Evolutionary conservation across 1,284 basidiomycete genomes (phyloP).

Genomic region (Tetrapyrgos nigripes): DNA sequence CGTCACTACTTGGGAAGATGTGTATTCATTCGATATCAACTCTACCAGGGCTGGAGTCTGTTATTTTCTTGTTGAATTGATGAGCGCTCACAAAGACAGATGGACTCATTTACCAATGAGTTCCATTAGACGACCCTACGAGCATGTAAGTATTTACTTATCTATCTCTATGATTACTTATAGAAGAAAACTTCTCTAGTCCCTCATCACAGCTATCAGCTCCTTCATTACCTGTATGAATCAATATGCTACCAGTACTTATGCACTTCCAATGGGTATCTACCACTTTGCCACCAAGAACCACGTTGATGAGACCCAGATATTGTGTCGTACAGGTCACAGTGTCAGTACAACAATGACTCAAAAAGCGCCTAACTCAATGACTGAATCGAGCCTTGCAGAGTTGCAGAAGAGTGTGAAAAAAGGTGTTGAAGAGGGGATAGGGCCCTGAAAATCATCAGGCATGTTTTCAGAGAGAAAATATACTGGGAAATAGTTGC

Average conservation of each 20-base stretch:
- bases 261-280: background rate
- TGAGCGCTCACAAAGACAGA: background rate
- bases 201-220: background rate
- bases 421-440: too few species aligned
- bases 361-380: background rate
- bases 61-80: background rate
- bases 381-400: too few species aligned
- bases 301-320: background rate
- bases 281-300: background rate
- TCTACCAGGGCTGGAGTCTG: background rate
- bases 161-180: background rate
- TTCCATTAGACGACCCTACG: background rate
- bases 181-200: background rate
- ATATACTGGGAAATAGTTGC: slow-evolving; percentile 14
- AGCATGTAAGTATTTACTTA: background rate
- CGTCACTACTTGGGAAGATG: background rate
- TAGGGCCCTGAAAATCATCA: too few species aligned
- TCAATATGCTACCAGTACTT: background rate
- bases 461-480: too few species aligned
- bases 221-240: background rate
- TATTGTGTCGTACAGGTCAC: background rate
- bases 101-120: background rate
- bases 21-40: background rate
- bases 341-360: background rate
- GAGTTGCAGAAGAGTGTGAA: too few species aligned